Base-by-base conservation (phyloP, 1,284 basidiomycete genomes). In the Ceratobasidium theobromae region DNA sequence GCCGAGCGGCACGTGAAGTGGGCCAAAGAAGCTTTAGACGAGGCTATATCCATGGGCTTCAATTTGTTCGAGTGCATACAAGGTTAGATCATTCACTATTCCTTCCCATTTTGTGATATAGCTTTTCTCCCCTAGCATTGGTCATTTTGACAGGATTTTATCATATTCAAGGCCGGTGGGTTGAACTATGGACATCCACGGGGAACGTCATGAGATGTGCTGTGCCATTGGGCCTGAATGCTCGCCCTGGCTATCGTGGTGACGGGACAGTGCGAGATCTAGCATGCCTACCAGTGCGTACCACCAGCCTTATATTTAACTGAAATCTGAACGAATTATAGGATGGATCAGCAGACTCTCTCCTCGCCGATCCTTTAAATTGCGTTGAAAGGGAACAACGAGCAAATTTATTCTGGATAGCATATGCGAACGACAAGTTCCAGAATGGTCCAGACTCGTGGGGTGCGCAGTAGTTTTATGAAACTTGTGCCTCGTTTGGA, bases 351-450 rank as follows among this genome's bases (percentile, higher is more conserved):
- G 6, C 43, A 6, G 43, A 45, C 6, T 18, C 27, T 21, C 41
- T 62, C 8, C 46, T 62, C 16, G 11, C 32, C 23, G 11, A 23
- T 16, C 30, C 57, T 18, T 16, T 41, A 21, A 38, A 51, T 33
- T 51, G 32, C 16, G n/a, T 51, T 16, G 57, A 62, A 27, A 45
- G 57, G n/a, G 57, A 62, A 38, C 45, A 49, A 28, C 25, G 57
- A 51, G 57, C 51, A 40, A 48, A 62, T 23, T 8, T 62, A 18
- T 51, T 62, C 25, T 62, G 57, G 57, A 38, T 51, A 23, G 57
- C 45, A 16, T 62, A 62, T 40, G 30, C 46, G 3, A 62, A 62
- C n/a, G 57, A 62, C 9, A 45, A 46, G 18, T 62, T 62, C 33
- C 30, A 38, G 45, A 40, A 4, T 4, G 18, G 45, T 40, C 21